Evolutionary conservation across 139 green algal species (phyloP).

Genomic region (Chlorella sp.): DNA sequence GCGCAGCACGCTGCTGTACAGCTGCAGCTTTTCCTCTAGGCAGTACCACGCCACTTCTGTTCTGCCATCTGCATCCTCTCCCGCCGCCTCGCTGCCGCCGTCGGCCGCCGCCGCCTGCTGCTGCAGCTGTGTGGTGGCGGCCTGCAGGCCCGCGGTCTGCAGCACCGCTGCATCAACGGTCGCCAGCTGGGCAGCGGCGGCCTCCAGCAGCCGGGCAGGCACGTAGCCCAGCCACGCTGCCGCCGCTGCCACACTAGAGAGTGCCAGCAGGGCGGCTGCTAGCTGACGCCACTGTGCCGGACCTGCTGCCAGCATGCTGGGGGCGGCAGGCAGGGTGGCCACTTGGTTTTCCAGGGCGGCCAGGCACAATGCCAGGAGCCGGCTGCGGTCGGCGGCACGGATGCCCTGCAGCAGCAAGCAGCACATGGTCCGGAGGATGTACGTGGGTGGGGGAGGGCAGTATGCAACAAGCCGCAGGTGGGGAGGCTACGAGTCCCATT

Average conservation of each 20-base stretch:
- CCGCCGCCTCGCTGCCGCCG: background rate
- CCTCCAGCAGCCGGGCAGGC: constrained; percentile 23
- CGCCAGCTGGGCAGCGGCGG: background rate
- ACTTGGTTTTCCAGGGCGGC: constrained; percentile 37
- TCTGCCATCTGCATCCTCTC: background rate
- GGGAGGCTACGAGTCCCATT: background rate
- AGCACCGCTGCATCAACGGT: background rate
- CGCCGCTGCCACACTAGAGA: constrained; percentile 29
- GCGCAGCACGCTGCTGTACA: constrained; percentile 35
- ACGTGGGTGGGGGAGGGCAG: background rate
- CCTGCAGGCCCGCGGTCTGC: constrained; percentile 12
- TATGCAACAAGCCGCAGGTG: background rate
- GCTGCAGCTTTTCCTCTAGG: constrained; percentile 18
- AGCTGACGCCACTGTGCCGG: constrained; percentile 35
- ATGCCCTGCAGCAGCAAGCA: constrained; percentile 35
- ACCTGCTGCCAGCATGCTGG: background rate
- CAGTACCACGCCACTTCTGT: constrained; percentile 15
- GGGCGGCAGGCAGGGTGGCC: background rate
- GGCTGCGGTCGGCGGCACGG: constrained; percentile 4
- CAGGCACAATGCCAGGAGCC: constrained; percentile 43
- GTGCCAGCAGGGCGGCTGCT: constrained; percentile 21
- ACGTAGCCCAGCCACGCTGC: constrained; percentile 42
- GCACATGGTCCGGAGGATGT: background rate
- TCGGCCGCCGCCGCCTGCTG: background rate
- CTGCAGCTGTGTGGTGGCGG: background rate